Conservation (phyloP, 2,329 filamentous ascomycete species). For the Alternaria metachromatica region DNA sequence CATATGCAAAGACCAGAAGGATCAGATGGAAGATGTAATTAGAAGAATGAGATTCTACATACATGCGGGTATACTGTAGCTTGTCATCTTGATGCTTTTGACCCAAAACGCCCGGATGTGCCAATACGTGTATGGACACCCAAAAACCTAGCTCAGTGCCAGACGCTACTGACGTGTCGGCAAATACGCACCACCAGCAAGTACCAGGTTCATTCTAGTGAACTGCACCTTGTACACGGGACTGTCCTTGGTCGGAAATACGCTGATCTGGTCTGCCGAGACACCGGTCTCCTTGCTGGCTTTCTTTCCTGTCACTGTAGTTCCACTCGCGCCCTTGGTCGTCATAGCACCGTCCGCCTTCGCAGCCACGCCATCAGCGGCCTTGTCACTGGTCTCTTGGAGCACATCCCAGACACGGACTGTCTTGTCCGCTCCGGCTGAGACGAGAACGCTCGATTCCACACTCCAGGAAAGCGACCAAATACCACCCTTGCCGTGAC, state of each 20-base stretch:
- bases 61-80: constrained; percentile 6
- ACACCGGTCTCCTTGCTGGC: constrained; percentile 89
- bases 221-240: constrained; percentile 93
- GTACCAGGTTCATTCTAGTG: constrained; percentile 91
- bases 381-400: constrained; percentile 67
- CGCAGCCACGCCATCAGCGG: constrained; percentile 56
- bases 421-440: constrained; percentile 88
- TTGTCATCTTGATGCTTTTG: constrained; percentile 1
- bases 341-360: constrained; percentile 62
- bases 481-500: constrained; percentile 91
- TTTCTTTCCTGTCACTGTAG: constrained; percentile 62
- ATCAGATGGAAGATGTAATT: not conserved
- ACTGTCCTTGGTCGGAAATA: constrained; percentile 94
- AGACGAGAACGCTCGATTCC: constrained; percentile 88
- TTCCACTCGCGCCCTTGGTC: constrained; percentile 57
- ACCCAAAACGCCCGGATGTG: not conserved
- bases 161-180: constrained; percentile 43
- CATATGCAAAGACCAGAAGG: not conserved
- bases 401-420: constrained; percentile 93
- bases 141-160: not conserved
- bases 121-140: not conserved
- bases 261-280: constrained; percentile 90
- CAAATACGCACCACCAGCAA: constrained; percentile 78
- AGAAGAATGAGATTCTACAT: constrained; percentile 1
- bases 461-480: constrained; percentile 93